These are phyloP conservation scores for Lactifluus volemus DNA, from an alignment of 768 basidiomycete genomes.

Conservation along the genomic window DNA sequence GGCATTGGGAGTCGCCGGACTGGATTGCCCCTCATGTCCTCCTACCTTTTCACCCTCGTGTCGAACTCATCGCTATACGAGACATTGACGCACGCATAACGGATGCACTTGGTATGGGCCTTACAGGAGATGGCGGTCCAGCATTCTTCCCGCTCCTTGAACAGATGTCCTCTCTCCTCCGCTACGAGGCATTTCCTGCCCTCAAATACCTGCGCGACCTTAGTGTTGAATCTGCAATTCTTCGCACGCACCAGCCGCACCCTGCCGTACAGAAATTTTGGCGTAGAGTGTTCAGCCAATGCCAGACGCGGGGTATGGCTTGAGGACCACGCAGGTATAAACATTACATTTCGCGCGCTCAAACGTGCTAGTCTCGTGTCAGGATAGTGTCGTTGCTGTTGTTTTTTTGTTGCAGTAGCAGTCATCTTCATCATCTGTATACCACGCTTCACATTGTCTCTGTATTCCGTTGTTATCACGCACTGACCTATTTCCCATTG, in stretches of 20 bases:
- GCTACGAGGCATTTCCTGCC: slow-evolving; percentile 50
- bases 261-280: slow-evolving; percentile 36
- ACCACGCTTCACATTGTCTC: not conserved
- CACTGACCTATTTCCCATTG: not conserved
- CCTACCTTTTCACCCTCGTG: slow-evolving; percentile 50
- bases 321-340: slow-evolving; percentile 55
- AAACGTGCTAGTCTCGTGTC: slow-evolving; percentile 25
- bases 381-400: not conserved
- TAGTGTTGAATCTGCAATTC: slow-evolving; percentile 46
- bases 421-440: not conserved
- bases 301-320: slow-evolving; percentile 49
- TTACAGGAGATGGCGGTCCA: slow-evolving; percentile 27
- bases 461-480: not conserved
- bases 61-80: slow-evolving; percentile 63
- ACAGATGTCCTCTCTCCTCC: slow-evolving; percentile 54
- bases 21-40: slow-evolving; percentile 76
- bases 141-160: slow-evolving; percentile 58
- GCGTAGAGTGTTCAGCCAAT: slow-evolving; percentile 32
- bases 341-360: slow-evolving; percentile 41
- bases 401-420: not conserved
- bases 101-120: slow-evolving; percentile 29
- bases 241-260: slow-evolving; percentile 37
- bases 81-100: slow-evolving; percentile 57
- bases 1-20: slow-evolving; percentile 73
- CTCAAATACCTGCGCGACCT: slow-evolving; percentile 57